phyloP scores from a whole-genome alignment of 495 filamentous ascomycete species.

The Penicillium bialowiezense region DNA sequence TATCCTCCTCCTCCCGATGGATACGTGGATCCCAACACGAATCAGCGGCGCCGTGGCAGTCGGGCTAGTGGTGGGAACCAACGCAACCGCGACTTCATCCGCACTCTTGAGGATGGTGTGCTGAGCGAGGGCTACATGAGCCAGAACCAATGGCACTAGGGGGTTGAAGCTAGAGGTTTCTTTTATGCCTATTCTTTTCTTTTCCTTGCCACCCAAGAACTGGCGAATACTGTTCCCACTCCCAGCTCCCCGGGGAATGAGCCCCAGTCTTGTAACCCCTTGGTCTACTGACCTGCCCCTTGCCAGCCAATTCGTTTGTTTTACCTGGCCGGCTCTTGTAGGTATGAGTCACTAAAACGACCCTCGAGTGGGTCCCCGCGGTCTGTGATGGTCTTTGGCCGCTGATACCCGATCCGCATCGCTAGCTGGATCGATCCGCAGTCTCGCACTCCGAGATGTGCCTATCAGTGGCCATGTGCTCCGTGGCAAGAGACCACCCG shows the following conservation, averaged over 20 bases:
- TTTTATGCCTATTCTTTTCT: not conserved
- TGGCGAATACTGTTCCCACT: not conserved
- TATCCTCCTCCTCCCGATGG: slow-evolving; percentile 95
- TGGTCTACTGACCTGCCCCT: not conserved
- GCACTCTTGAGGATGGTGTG: slow-evolving; percentile 89
- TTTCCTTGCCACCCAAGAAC: not conserved
- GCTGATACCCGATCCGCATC: slow-evolving; percentile 11
- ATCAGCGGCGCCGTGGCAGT: slow-evolving; percentile 73
- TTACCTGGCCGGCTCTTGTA: slow-evolving; percentile 3
- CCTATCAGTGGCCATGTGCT: slow-evolving; percentile 6
- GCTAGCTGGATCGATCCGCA: slow-evolving; percentile 13
- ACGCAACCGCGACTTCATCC: slow-evolving; percentile 83
- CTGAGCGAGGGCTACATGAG: slow-evolving; percentile 77
- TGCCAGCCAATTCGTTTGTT: not conserved
- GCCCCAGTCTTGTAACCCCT: not conserved
- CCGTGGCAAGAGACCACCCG: slow-evolving; percentile 2
- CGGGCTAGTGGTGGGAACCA: slow-evolving; percentile 58
- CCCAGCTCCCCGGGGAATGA: not conserved
- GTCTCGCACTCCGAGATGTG: slow-evolving; percentile 4
- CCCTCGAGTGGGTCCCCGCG: not conserved
- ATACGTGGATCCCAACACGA: slow-evolving; percentile 60
- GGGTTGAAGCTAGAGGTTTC: not conserved
- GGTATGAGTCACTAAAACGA: not conserved
- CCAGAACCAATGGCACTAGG: slow-evolving; percentile 62
- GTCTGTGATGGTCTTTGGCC: slow-evolving; percentile 4